Conservation (phyloP, 2,329 filamentous ascomycete species). For the Tolypocladium tundrense region DNA sequence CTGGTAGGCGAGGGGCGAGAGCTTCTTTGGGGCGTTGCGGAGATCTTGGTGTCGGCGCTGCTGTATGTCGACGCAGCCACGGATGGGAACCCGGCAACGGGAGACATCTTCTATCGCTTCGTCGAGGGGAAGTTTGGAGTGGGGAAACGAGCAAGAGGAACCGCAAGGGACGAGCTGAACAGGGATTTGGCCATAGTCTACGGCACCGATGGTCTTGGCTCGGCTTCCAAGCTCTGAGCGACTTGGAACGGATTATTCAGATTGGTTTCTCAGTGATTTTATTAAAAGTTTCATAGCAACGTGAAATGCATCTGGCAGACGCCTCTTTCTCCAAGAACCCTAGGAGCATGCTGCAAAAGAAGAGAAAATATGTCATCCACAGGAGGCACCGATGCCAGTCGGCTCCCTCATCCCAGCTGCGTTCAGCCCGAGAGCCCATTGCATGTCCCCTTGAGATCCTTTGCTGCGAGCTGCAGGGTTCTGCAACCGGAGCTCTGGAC, state of each 20-base stretch:
- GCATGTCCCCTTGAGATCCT: constrained; percentile 16
- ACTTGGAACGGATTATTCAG: neutral
- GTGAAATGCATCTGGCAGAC: neutral
- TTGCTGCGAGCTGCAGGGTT: constrained; percentile 12
- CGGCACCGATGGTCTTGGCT: constrained; percentile 10
- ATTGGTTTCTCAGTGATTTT: neutral
- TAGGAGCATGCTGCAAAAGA: neutral
- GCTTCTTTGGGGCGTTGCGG: constrained; percentile 31
- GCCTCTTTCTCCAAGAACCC: no score
- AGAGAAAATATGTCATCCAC: neutral
- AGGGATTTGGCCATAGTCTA: constrained; percentile 26
- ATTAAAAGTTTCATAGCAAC: neutral
- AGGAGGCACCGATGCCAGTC: neutral
- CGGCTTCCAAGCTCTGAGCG: constrained; percentile 14
- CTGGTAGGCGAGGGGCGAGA: constrained; percentile 36
- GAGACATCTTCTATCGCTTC: constrained; percentile 30
- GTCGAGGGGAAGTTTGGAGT: constrained; percentile 16
- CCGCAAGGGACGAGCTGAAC: constrained; percentile 15
- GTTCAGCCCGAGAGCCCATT: neutral
- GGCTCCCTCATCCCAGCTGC: neutral
- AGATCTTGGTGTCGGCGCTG: constrained; percentile 32
- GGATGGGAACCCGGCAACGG: constrained; percentile 23
- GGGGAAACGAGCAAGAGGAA: constrained; percentile 9
- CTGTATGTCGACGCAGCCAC: constrained; percentile 28
- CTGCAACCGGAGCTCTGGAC: constrained; percentile 12